These are phyloP conservation scores for Rhynchosporium secalis DNA, from an alignment of 2,329 filamentous ascomycete genomes.

Conservation along the genomic window DNA sequence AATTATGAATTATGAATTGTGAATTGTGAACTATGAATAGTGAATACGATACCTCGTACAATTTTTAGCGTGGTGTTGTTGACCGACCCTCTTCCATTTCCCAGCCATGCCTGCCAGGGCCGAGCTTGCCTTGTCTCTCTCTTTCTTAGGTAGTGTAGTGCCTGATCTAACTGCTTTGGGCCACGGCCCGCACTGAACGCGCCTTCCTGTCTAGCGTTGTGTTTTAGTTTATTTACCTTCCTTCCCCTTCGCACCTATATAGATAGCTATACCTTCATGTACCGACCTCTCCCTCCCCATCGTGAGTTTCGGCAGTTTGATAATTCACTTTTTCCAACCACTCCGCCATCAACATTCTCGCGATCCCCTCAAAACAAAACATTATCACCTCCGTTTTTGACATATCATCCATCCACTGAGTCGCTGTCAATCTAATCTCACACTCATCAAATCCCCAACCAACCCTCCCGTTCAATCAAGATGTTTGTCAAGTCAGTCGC, in stretches of 20 bases:
- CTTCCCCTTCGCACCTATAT: not conserved
- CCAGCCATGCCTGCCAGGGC: not conserved
- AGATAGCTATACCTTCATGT: not conserved
- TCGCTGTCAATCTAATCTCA: not conserved
- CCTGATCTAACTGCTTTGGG: not conserved
- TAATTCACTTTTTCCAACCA: not conserved
- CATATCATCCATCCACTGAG: constrained; percentile 28
- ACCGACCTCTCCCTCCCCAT: not conserved
- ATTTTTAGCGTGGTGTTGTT: constrained; percentile 8
- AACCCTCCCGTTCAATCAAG: constrained; percentile 29
- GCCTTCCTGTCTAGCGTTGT: not conserved
- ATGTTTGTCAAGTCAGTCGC: constrained; percentile 37
- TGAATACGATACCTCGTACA: not conserved
- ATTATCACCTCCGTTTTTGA: constrained; percentile 13
- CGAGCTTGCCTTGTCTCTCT: not conserved
- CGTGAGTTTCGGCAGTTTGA: not conserved
- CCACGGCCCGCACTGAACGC: not conserved
- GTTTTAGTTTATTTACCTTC: constrained; percentile 16
- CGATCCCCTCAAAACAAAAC: not conserved
- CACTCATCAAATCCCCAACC: not conserved
- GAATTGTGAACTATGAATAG: not conserved
- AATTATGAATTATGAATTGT: not conserved
- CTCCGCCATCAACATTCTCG: constrained; percentile 12
- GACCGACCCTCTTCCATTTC: no score
- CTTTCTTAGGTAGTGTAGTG: not conserved